Conservation (phyloP, 2,329 filamentous ascomycete species). For the Biscogniauxia marginata region DNA sequence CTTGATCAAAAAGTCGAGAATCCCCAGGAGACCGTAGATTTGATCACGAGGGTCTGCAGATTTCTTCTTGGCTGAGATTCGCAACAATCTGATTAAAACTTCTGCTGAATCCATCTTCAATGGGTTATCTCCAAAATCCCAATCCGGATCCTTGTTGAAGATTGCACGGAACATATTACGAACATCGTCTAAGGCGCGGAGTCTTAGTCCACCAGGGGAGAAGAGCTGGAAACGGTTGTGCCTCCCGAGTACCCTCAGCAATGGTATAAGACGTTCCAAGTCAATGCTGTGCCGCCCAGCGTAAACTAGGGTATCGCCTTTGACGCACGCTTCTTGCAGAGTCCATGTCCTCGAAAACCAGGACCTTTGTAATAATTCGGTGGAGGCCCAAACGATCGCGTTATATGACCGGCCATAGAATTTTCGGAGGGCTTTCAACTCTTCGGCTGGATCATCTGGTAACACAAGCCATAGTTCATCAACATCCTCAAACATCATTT, state of each 20-base stretch:
- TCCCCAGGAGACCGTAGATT: conserved; percentile 13
- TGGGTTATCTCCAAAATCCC: not conserved
- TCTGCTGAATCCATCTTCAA: conserved; percentile 1
- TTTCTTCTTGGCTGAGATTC: not conserved
- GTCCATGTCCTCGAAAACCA: conserved; percentile 25
- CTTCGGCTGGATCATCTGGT: too few species aligned
- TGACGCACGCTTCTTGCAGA: conserved; percentile 18
- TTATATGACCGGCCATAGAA: conserved; percentile 4
- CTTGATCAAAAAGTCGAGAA: conserved; percentile 3
- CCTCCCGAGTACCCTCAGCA: not conserved
- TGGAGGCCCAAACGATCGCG: not conserved
- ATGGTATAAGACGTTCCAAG: not conserved
- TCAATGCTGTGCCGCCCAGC: conserved; percentile 10
- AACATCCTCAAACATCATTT: conserved; percentile 15
- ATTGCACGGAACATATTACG: not conserved
- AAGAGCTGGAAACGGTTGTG: too few species aligned
- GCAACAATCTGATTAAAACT: not conserved
- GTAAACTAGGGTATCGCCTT: not conserved
- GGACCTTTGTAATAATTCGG: conserved; percentile 5
- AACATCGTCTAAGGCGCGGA: too few species aligned
- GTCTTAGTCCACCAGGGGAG: too few species aligned
- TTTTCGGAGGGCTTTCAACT: conserved; percentile 6
- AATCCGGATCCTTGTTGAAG: not conserved
- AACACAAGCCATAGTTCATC: conserved; percentile 10
- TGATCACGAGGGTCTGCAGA: conserved; percentile 12